These are phyloP conservation scores for Lactifluus echinatus DNA, from an alignment of 768 basidiomycete genomes.

Conservation along the genomic window DNA sequence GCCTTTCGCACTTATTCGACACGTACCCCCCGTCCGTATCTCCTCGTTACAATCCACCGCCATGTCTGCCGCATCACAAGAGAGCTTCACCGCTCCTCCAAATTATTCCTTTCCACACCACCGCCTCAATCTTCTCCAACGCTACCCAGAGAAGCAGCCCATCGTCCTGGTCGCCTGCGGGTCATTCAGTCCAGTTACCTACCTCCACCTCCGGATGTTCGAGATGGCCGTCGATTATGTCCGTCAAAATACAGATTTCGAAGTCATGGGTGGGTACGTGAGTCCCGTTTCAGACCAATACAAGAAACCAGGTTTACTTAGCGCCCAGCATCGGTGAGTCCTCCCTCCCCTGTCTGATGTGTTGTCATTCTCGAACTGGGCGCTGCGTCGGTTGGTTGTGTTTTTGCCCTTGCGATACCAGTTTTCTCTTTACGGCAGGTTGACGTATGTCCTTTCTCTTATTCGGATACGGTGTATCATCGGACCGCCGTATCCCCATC, in stretches of 20 bases:
- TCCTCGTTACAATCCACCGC: neutral
- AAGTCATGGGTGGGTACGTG: conserved; percentile 92
- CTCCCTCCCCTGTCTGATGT: neutral
- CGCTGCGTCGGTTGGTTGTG: neutral
- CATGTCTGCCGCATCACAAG: conserved; percentile 3
- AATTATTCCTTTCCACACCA: conserved; percentile 62
- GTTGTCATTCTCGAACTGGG: neutral
- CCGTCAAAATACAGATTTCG: conserved; percentile 84
- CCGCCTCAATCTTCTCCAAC: conserved; percentile 50
- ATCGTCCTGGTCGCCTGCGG: conserved; percentile 94
- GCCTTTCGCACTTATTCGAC: neutral
- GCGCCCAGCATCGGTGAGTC: conserved; percentile 79
- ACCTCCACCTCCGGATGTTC: conserved; percentile 97
- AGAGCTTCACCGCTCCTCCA: conserved; percentile 50
- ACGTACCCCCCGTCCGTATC: neutral
- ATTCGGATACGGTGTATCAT: neutral
- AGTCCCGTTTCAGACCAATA: conserved; percentile 95
- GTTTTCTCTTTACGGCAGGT: neutral
- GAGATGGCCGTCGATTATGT: conserved; percentile 99
- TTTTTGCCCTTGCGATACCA: neutral
- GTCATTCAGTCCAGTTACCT: conserved; percentile 97
- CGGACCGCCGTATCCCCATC: neutral
- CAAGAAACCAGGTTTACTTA: conserved; percentile 92
- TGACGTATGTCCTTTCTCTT: neutral
- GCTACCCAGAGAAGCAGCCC: conserved; percentile 65